Evolutionary conservation across 768 basidiomycete genomes (phyloP), one percentile per base, ranked within the genome.

Genomic region (Pisolithus albus): DNA sequence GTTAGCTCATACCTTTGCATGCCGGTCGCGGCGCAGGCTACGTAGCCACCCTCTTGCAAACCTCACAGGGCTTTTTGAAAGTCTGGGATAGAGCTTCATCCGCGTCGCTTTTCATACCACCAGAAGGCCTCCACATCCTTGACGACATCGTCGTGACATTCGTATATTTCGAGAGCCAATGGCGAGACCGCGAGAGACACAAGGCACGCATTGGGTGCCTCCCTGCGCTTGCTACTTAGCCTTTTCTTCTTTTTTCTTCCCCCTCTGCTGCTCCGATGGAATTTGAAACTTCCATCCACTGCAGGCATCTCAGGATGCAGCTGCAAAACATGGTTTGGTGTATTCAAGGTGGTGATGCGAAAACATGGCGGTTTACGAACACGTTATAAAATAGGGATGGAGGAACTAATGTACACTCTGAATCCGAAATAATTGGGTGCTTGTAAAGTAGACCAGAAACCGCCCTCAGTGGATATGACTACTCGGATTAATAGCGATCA

Each of bases 1-100:
- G 10, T 4, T 18, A 66, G 65, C 65, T 66, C 5, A 63, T 67
- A 3, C 65, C 62, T 5, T 32, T 68, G 2, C 46, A 47, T 2
- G 24, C 40, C 0, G 40, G 40, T 7, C 0, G 39, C 1, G 49
- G 55, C 7, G 16, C 51, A 2, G 51, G 61, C n/a, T 63, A 53
- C 45, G 50, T 65, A 9, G 67, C 65, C n/a, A 65, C 67, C 8
- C 65, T 63, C 46, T 39, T 65, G 11, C 54, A 56, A 15, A 61
- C 59, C 37, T 11, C 7, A 3, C 32, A 65, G 16, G 47, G 46
- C 61, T 23, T 4, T 23, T 4, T 23, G 1, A 23, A 4, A 4
- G 21, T 4, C 21, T 4, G 21, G 21, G 4, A 23, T 23, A 1
- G 21, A 23, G 21, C 2, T 1, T 23, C 21, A 23, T 23, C 21